Conservation (phyloP, 768 basidiomycete species). For the Amanita rimosa region DNA sequence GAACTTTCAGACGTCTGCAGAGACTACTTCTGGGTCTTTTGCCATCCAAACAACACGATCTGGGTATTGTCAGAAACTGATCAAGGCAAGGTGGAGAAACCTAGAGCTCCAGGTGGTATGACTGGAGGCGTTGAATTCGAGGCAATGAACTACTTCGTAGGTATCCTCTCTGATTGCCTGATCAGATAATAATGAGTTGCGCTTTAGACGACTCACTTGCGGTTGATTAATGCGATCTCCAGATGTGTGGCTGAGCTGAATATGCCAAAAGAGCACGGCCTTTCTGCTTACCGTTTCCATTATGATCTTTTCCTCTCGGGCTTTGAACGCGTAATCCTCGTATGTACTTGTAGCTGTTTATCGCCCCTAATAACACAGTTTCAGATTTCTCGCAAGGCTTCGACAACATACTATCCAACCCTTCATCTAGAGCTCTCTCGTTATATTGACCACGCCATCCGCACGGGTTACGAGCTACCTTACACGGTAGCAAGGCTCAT, state of each 20-base stretch:
- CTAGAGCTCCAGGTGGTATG: conserved; percentile 93
- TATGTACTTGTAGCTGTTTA: conserved; percentile 24
- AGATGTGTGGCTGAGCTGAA: conserved; percentile 53
- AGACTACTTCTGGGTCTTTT: conserved; percentile 97
- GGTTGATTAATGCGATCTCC: conserved; percentile 73
- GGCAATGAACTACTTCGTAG: conserved; percentile 89
- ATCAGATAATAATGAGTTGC: not conserved
- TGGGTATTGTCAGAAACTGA: conserved; percentile 83
- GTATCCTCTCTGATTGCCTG: conserved; percentile 16
- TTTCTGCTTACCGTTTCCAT: conserved; percentile 78
- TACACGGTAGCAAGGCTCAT: conserved; percentile 73
- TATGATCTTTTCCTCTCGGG: conserved; percentile 83
- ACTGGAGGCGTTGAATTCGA: conserved; percentile 98
- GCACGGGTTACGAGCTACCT: conserved; percentile 68
- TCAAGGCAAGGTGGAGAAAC: conserved; percentile 76
- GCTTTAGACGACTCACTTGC: conserved; percentile 75
- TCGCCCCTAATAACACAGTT: not conserved
- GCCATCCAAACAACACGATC: conserved; percentile 87
- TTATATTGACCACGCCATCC: conserved; percentile 59
- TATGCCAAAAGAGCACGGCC: conserved; percentile 55
- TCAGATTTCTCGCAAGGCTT: conserved; percentile 92
- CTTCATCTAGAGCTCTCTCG: conserved; percentile 90
- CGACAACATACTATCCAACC: conserved; percentile 86
- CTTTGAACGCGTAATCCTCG: conserved; percentile 81
- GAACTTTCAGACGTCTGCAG: conserved; percentile 68